Percentiles rank a stretch among this genome's conserved stretches.
These are phyloP conservation scores for Juglanconis sp. DNA, from an alignment of 2,329 filamentous ascomycete genomes.

Conservation along the genomic window DNA sequence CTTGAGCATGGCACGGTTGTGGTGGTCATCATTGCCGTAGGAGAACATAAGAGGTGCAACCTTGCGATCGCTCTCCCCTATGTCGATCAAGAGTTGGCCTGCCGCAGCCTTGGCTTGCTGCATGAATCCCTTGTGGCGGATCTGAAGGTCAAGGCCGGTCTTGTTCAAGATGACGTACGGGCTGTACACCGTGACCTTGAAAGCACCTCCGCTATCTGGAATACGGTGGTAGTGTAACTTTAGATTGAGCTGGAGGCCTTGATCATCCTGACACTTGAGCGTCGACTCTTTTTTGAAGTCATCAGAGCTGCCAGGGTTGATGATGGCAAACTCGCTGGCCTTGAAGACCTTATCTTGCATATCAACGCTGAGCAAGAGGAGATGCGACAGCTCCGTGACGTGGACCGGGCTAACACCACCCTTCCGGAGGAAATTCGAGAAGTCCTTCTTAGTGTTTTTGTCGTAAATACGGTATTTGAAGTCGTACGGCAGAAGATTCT, in stretches of 20 bases:
- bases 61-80: slow-evolving; percentile 57
- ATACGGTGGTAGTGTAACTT: slow-evolving; percentile 88
- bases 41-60: slow-evolving; percentile 95
- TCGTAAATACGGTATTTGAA: slow-evolving; percentile 99
- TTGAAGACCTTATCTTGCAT: slow-evolving; percentile 96
- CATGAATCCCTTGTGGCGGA: slow-evolving; percentile 85
- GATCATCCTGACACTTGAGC: slow-evolving; percentile 78
- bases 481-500: slow-evolving; percentile 93
- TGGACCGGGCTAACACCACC: slow-evolving; percentile 96
- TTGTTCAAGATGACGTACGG: slow-evolving; percentile 95
- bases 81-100: slow-evolving; percentile 59
- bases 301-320: slow-evolving; percentile 83
- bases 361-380: slow-evolving; percentile 87
- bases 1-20: slow-evolving; percentile 84
- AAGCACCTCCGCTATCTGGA: slow-evolving; percentile 89
- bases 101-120: slow-evolving; percentile 78
- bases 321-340: slow-evolving; percentile 92
- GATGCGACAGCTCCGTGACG: slow-evolving; percentile 91
- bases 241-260: slow-evolving; percentile 74
- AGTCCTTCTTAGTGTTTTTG: slow-evolving; percentile 97
- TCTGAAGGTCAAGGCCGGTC: slow-evolving; percentile 82
- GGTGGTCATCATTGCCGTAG: slow-evolving; percentile 80
- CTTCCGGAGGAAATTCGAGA: slow-evolving; percentile 96
- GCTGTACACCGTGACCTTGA: slow-evolving; percentile 92
- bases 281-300: slow-evolving; percentile 83